These are phyloP conservation scores for Kazachstania bromeliacearum DNA, from an alignment of 805 yeast species.

Conservation along the genomic window DNA sequence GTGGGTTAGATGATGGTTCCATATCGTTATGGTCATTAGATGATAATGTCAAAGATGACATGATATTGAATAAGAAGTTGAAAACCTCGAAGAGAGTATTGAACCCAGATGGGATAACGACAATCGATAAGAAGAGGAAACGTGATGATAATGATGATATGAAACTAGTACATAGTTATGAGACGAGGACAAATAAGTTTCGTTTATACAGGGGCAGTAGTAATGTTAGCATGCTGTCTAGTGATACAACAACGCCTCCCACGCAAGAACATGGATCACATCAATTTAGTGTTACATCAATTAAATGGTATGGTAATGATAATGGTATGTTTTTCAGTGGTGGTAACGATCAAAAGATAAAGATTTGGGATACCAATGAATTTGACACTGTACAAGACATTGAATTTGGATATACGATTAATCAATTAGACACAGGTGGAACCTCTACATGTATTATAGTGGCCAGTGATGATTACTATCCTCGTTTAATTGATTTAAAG, in stretches of 20 bases:
- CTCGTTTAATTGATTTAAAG: constrained; percentile 63
- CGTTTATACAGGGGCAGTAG: constrained; percentile 11
- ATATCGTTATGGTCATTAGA: constrained; percentile 28
- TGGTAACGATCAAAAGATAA: constrained; percentile 69
- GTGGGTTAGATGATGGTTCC: constrained; percentile 28
- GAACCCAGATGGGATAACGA: neutral
- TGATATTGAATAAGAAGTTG: constrained; percentile 24
- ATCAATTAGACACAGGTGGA: constrained; percentile 43
- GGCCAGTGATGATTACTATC: constrained; percentile 61
- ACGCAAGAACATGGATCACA: constrained; percentile 33
- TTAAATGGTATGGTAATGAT: constrained; percentile 86
- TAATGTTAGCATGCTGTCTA: neutral
- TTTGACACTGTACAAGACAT: constrained; percentile 61
- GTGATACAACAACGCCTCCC: neutral
- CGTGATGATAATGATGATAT: neutral
- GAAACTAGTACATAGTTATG: constrained; percentile 14
- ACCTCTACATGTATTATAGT: constrained; percentile 48
- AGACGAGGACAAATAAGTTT: constrained; percentile 16
- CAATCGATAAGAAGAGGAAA: neutral
- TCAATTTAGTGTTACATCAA: constrained; percentile 58
- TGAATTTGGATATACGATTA: constrained; percentile 50
- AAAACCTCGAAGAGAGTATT: constrained; percentile 8
- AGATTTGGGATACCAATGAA: constrained; percentile 70
- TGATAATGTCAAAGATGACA: constrained; percentile 11
- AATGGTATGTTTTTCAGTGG: constrained; percentile 77